Evolutionary conservation across 1,284 basidiomycete species (phyloP), one percentile per base, ranked within the genome.

Genomic region (Neotropicomus parvogracilis): DNA sequence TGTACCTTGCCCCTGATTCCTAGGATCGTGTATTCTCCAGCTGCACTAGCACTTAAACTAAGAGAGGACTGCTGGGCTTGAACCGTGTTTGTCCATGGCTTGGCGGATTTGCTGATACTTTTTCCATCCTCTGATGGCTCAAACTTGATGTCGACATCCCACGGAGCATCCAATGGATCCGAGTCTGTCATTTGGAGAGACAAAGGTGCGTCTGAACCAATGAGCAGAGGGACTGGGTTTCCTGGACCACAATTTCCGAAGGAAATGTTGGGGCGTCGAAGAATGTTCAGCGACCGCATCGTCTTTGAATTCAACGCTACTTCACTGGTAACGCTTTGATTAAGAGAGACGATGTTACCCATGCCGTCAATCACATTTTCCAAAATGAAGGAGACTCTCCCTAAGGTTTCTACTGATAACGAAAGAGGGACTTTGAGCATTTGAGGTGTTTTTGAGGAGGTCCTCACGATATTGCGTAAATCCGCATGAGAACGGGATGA

Each of bases 1-100:
- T 40, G 12, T 36, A 79, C 80, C 69, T 79, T 80, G 26, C 94
- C 93, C 51, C 75, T 75, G 13, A 95, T 77, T 13, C 79, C 75
- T 1, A 81, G 62, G 26, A 99, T 80, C 4, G 78, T 81, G 65
- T 95, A 99, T 34, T 84, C 81, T n/a, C 95, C 95, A 1, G 92
- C 85, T 5, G 75, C 70, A 53, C 57, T 73, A 31, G 79, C 80
- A 17, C 66, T 70, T 12, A 91, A 64, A 11, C 68, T 69, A 8
- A 90, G 54, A 7, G 79, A 74, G 27, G 72, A 72, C 34, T 68
- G 69, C 36, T 75, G 64, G 3, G 80, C 75, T 44, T 75, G 75
- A 33, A 88, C 55, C 4, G 71, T 75, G 60, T 81, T 80, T 40
- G 73, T 78, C 85, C 84, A 88, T 2, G 78, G 71, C 52, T 81